These are phyloP conservation scores for Termitomyces sp. DNA, from an alignment of 768 basidiomycete genomes.

Conservation along the genomic window DNA sequence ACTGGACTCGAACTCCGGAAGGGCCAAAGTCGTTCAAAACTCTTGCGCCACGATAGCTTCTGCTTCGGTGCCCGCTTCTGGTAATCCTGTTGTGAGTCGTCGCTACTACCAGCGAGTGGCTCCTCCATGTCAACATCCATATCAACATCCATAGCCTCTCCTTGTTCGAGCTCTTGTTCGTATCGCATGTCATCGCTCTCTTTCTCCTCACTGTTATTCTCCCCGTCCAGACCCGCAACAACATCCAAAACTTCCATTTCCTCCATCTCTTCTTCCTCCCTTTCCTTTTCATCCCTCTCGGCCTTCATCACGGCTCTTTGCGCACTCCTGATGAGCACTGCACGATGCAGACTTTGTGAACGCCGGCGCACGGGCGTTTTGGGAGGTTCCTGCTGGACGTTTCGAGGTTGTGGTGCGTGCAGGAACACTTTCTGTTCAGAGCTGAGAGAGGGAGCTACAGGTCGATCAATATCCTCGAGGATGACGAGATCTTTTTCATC, in stretches of 20 bases:
- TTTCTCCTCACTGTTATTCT: constrained; percentile 13
- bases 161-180: constrained; percentile 17
- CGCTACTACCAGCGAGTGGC: constrained; percentile 11
- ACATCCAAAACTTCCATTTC: constrained; percentile 45
- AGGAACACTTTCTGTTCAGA: background rate
- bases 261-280: constrained; percentile 41
- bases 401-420: constrained; percentile 12
- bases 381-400: constrained; percentile 19
- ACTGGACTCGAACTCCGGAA: constrained; percentile 26
- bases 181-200: constrained; percentile 15
- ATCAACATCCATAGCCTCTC: constrained; percentile 16
- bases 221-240: constrained; percentile 28
- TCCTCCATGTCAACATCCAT: constrained; percentile 23
- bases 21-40: constrained; percentile 38
- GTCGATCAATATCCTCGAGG: constrained; percentile 55
- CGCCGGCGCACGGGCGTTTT: constrained; percentile 31
- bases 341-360: constrained; percentile 51
- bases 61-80: constrained; percentile 18
- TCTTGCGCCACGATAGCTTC: constrained; percentile 38
- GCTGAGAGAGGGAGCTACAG: constrained; percentile 10
- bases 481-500: constrained; percentile 70
- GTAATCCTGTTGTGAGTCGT: constrained; percentile 12
- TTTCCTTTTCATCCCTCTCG: constrained; percentile 38
- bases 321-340: constrained; percentile 66
- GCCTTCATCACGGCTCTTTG: constrained; percentile 52